A percentile compares a stretch with the other conserved stretches of the same genome.
phyloP scores from a whole-genome alignment of 306 rosid genomes.

The Corylus americana region DNA sequence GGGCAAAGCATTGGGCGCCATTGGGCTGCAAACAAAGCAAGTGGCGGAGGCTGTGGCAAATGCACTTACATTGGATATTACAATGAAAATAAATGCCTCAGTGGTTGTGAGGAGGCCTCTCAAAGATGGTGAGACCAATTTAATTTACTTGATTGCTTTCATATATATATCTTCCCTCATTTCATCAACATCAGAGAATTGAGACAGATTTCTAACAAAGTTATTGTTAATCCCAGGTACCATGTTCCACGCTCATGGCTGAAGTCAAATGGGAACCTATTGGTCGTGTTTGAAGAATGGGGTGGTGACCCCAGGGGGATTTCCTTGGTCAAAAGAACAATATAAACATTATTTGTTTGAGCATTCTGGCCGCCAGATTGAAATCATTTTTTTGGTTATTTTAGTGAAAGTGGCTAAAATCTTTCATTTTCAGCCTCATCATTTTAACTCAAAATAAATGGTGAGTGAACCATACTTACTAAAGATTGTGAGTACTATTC shows the following conservation, averaged over 20 bases:
- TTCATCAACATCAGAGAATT: not conserved
- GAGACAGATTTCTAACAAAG: not conserved
- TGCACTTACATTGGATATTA: slow-evolving; percentile 79
- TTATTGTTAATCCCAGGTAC: slow-evolving; percentile 58
- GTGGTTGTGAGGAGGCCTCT: slow-evolving; percentile 70
- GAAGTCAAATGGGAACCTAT: slow-evolving; percentile 53
- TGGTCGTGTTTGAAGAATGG: slow-evolving; percentile 91
- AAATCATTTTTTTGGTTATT: too few relatives aligned
- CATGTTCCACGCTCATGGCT: slow-evolving; percentile 93
- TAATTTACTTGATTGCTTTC: not conserved
- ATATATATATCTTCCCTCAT: too few relatives aligned
- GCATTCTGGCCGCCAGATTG: too few relatives aligned
- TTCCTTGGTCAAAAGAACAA: slow-evolving; percentile 62
- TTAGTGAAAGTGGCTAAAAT: too few relatives aligned
- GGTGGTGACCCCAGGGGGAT: slow-evolving; percentile 82
- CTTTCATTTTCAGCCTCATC: too few relatives aligned
- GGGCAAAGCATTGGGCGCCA: slow-evolving; percentile 93
- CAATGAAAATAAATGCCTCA: slow-evolving; percentile 60
- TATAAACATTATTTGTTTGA: not conserved
- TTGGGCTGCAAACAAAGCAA: slow-evolving; percentile 72
- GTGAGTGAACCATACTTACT: too few relatives aligned
- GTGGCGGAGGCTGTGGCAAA: slow-evolving; percentile 48
- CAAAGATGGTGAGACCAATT: slow-evolving; percentile 77
- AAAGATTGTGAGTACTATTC: too few relatives aligned
- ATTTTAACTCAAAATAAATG: too few relatives aligned